phyloP scores from a whole-genome alignment of 352 stramenopile genomes.

The Pythium pectinolyticum region DNA sequence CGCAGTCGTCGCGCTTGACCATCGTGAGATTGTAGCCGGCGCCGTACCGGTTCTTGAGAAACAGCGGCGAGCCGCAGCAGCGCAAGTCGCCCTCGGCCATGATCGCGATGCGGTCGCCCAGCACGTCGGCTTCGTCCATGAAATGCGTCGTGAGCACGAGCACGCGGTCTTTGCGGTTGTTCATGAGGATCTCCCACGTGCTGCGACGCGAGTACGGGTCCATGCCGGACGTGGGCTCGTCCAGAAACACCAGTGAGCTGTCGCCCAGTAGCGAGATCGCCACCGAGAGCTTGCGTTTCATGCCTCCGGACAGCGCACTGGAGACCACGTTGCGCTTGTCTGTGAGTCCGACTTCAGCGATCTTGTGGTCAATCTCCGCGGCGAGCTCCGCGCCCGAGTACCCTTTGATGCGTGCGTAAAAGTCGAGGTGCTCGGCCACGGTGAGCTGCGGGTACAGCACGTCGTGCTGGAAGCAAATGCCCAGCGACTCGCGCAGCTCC shows the following conservation, averaged over 20 bases:
- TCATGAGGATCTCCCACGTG: conserved; percentile 74
- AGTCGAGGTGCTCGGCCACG: conserved; percentile 50
- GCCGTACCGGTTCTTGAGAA: conserved; percentile 89
- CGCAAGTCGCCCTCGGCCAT: conserved; percentile 62
- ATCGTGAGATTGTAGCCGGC: conserved; percentile 71
- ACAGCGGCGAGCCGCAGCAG: conserved; percentile 47
- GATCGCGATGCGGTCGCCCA: conserved; percentile 69
- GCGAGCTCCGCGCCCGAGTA: conserved; percentile 22
- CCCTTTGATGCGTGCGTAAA: conserved; percentile 48
- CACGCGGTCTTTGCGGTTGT: conserved; percentile 41
- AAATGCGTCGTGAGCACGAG: conserved; percentile 67
- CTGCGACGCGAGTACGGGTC: conserved; percentile 70
- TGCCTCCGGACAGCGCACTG: conserved; percentile 63
- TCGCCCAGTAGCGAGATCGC: conserved; percentile 78
- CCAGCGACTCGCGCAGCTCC: conserved; percentile 52
- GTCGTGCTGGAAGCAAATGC: conserved; percentile 71
- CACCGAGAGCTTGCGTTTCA: conserved; percentile 84
- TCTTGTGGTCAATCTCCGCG: conserved; percentile 26
- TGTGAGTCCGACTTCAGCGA: conserved; percentile 41
- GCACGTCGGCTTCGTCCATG: conserved; percentile 58
- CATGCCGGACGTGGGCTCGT: conserved; percentile 30
- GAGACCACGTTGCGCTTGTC: conserved; percentile 40
- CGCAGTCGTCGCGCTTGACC: conserved; percentile 25
- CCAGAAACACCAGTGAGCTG: conserved; percentile 27
- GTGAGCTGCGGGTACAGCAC: conserved; percentile 60